A percentile compares a stretch with the other conserved stretches of the same genome.
phyloP scores from a whole-genome alignment of 352 stramenopile species.

The Pythium aphanidermatum region DNA sequence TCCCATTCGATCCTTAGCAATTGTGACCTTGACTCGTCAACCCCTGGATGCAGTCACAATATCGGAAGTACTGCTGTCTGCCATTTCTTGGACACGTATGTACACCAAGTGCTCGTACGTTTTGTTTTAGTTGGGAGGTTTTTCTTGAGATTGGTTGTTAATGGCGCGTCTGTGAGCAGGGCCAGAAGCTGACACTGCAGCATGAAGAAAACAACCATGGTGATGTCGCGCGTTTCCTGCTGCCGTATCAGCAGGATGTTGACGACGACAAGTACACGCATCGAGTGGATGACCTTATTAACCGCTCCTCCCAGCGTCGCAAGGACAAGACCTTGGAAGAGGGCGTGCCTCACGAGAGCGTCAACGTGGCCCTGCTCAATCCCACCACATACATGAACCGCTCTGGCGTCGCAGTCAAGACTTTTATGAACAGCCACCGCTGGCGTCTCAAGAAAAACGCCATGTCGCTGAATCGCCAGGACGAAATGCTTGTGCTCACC shows the following conservation, averaged over 20 bases:
- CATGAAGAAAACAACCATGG: conserved; percentile 59
- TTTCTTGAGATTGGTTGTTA: background rate
- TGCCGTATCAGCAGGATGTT: conserved; percentile 58
- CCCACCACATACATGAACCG: conserved; percentile 86
- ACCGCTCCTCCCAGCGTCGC: conserved; percentile 58
- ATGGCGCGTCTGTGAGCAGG: conserved; percentile 15
- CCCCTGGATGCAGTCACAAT: conserved; percentile 62
- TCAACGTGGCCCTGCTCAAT: conserved; percentile 72
- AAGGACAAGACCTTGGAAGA: conserved; percentile 71
- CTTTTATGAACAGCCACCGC: conserved; percentile 73
- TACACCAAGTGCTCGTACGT: conserved; percentile 46
- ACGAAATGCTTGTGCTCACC: conserved; percentile 78
- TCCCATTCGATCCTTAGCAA: too few species aligned
- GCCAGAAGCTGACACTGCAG: conserved; percentile 36
- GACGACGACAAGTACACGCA: conserved; percentile 29
- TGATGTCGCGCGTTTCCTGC: conserved; percentile 49
- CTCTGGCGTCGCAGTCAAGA: conserved; percentile 63
- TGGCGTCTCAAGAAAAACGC: conserved; percentile 85
- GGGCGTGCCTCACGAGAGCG: conserved; percentile 60
- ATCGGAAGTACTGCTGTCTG: conserved; percentile 57
- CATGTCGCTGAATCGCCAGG: conserved; percentile 68
- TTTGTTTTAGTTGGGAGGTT: background rate
- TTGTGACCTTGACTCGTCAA: too few species aligned
- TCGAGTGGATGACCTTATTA: conserved; percentile 70
- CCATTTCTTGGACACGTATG: conserved; percentile 71